A percentile compares a stretch with the other conserved stretches of the same genome.
Evolutionary conservation across 768 basidiomycete species (phyloP).

Genomic region (Hemileccinum rubropunctum): DNA sequence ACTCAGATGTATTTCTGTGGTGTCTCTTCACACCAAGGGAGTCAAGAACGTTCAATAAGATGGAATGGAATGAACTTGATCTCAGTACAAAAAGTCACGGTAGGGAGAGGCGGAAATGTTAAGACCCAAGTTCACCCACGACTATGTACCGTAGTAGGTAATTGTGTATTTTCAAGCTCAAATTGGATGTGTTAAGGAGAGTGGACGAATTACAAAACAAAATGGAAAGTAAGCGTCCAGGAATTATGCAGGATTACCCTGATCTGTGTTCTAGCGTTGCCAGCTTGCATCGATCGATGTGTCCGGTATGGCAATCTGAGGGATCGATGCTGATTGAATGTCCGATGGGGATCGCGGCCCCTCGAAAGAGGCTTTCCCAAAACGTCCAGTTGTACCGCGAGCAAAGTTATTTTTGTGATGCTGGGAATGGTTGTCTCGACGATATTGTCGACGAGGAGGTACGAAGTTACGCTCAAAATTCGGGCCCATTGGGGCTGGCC

Average conservation of each 20-base stretch:
- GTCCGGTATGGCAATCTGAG: conserved; percentile 13
- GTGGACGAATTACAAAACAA: conserved; percentile 13
- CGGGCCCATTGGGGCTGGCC: conserved; percentile 14
- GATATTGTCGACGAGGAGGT: conserved; percentile 32
- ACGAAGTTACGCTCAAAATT: conserved; percentile 21
- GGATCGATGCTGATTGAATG: conserved; percentile 3
- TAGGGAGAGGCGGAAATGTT: background rate
- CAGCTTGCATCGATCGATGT: conserved; percentile 14
- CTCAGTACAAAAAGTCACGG: background rate
- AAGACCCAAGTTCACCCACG: background rate
- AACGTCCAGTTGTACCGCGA: conserved; percentile 22
- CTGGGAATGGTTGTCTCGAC: conserved; percentile 29
- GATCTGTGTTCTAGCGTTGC: conserved; percentile 17
- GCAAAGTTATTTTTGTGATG: conserved; percentile 24
- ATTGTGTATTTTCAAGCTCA: background rate
- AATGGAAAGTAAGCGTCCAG: background rate
- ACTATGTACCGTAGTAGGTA: background rate
- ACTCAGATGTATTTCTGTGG: too few species aligned
- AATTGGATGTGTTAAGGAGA: background rate
- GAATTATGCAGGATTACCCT: conserved; percentile 7
- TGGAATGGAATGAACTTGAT: background rate
- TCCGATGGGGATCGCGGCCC: conserved; percentile 18
- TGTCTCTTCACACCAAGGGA: too few species aligned
- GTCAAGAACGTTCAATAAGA: too few species aligned
- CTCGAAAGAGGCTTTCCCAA: conserved; percentile 16